These are phyloP conservation scores for Eragrostis curvula DNA, from an alignment of 176 grass and related monocot genomes.

Conservation along the genomic window DNA sequence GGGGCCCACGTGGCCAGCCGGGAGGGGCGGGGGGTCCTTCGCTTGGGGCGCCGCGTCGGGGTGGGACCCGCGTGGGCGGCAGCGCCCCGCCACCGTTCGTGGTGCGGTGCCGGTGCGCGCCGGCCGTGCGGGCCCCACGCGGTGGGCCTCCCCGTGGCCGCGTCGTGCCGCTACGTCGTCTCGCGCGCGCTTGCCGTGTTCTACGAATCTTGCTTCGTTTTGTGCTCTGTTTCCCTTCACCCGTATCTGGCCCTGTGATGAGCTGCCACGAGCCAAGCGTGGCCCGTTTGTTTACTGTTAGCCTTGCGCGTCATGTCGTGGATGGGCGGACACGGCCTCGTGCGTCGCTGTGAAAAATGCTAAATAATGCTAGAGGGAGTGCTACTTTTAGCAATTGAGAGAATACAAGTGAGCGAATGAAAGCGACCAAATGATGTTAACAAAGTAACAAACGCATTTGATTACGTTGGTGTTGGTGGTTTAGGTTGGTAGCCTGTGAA, in stretches of 20 bases:
- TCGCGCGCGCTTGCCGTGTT: not conserved
- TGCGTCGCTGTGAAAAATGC: not conserved
- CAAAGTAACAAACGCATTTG: not conserved
- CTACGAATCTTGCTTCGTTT: not conserved
- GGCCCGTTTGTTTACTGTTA: constrained; percentile 11
- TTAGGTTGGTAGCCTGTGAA: too few species aligned
- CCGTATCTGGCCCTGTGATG: not conserved
- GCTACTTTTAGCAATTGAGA: too few species aligned
- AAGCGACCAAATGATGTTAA: not conserved
- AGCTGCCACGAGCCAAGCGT: not conserved
- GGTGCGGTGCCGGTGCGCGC: constrained; percentile 50
- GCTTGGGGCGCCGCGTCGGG: constrained; percentile 27
- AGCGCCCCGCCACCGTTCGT: constrained; percentile 80
- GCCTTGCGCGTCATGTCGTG: not conserved
- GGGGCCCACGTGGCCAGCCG: too few species aligned
- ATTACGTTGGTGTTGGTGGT: not conserved
- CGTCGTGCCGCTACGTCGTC: not conserved
- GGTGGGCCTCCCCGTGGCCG: not conserved
- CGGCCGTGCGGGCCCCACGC: not conserved
- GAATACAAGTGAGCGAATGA: too few species aligned
- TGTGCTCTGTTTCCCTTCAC: not conserved
- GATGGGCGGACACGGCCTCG: not conserved
- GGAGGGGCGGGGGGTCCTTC: not conserved
- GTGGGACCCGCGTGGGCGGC: constrained; percentile 36
- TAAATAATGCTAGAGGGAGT: not conserved